These are phyloP conservation scores for Saitozyma sp. DNA, from an alignment of 768 basidiomycete species.

Conservation along the genomic window DNA sequence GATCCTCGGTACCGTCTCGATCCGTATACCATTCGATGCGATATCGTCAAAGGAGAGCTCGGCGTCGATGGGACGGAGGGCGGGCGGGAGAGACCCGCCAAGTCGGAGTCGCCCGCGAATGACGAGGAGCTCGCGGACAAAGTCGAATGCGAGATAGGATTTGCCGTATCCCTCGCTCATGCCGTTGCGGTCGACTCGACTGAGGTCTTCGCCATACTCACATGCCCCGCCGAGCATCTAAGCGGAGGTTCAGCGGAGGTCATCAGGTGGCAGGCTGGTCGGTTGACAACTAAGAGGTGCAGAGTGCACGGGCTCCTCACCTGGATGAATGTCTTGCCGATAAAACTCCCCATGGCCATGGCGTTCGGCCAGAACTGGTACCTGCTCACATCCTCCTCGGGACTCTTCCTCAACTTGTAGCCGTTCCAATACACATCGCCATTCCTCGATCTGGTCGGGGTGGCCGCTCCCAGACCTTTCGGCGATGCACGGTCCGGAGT, in stretches of 20 bases:
- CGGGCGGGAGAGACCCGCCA: constrained; percentile 23
- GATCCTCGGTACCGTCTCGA: constrained; percentile 3
- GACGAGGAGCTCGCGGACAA: constrained; percentile 27
- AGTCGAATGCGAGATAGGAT: constrained; percentile 42
- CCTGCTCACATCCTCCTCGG: constrained; percentile 10
- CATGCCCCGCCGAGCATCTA: constrained; percentile 30
- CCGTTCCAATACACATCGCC: too few relatives aligned
- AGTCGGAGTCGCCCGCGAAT: constrained; percentile 28
- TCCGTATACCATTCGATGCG: constrained; percentile 36
- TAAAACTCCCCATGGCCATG: constrained; percentile 39
- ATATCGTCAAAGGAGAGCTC: constrained; percentile 46
- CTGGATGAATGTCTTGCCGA: constrained; percentile 29
- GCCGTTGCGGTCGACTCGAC: not conserved
- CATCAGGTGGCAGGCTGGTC: not conserved
- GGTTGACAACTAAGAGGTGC: too few relatives aligned
- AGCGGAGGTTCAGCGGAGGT: not conserved
- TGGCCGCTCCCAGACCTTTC: too few relatives aligned
- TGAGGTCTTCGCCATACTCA: constrained; percentile 11
- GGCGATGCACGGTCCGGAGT: too few relatives aligned
- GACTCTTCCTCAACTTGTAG: constrained; percentile 1
- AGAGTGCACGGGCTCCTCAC: constrained; percentile 9
- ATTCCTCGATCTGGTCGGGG: too few relatives aligned
- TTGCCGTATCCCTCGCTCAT: constrained; percentile 4
- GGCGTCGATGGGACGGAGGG: constrained; percentile 38
- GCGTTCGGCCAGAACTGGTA: constrained; percentile 38